Conservation (phyloP, 768 basidiomycete genomes). For the Floccularia luteovirens region DNA sequence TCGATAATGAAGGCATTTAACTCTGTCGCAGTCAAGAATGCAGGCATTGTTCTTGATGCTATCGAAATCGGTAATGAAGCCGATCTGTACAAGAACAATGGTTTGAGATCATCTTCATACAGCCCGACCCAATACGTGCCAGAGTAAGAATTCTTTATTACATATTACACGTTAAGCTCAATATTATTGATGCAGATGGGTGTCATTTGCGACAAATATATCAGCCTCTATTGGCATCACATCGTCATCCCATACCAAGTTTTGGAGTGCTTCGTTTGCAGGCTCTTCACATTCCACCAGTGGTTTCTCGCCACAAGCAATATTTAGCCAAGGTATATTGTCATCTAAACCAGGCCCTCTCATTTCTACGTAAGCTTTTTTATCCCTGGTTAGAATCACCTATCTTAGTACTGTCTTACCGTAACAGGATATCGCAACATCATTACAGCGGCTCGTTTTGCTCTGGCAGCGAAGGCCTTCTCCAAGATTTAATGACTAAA, state of each 20-base stretch:
- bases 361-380: slow-evolving; percentile 40
- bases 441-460: slow-evolving; percentile 60
- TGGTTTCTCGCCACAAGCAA: slow-evolving; percentile 56
- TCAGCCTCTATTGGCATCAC: slow-evolving; percentile 29
- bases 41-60: slow-evolving; percentile 43
- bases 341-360: slow-evolving; percentile 35
- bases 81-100: slow-evolving; percentile 44
- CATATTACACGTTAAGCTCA: not conserved
- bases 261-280: slow-evolving; percentile 45
- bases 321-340: slow-evolving; percentile 45
- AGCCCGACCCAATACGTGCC: slow-evolving; percentile 35
- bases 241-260: slow-evolving; percentile 27
- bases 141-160: slow-evolving; percentile 29
- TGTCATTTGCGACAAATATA: slow-evolving; percentile 40
- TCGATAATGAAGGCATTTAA: slow-evolving; percentile 42
- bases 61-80: slow-evolving; percentile 60
- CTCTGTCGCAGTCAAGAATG: slow-evolving; percentile 24
- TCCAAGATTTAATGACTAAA: slow-evolving; percentile 66
- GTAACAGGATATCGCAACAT: slow-evolving; percentile 45
- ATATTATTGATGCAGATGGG: slow-evolving; percentile 35
- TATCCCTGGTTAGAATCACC: not conserved
- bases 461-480: slow-evolving; percentile 38
- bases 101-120: slow-evolving; percentile 29
- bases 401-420: not conserved
- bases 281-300: slow-evolving; percentile 34